Evolutionary conservation across 176 grass and related monocot genomes (phyloP).

Genomic region (Panicum miliaceum): DNA sequence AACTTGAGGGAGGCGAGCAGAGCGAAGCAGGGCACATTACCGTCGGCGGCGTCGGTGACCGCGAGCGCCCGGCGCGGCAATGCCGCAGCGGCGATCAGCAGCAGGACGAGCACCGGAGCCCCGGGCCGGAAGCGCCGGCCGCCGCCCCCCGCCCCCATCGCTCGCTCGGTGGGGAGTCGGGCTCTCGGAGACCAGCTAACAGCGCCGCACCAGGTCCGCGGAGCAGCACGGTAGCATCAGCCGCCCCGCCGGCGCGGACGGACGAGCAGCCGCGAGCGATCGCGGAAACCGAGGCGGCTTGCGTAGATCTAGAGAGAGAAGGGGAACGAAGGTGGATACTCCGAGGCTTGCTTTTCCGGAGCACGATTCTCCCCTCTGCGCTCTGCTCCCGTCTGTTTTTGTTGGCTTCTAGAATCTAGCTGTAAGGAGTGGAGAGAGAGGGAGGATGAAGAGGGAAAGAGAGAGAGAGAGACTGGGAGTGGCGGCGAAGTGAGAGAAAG

Average conservation of each 20-base stretch:
- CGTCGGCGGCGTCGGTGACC: conserved; percentile 49
- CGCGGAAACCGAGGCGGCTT: conserved; percentile 40
- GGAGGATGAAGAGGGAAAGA: too few relatives aligned
- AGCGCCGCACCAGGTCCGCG: neutral
- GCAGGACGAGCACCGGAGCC: neutral
- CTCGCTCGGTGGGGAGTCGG: neutral
- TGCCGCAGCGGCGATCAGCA: conserved; percentile 44
- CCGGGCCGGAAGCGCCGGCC: neutral
- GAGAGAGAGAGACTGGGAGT: neutral
- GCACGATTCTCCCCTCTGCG: conserved; percentile 9
- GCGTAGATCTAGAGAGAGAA: conserved; percentile 60
- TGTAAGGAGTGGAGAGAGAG: conserved; percentile 8
- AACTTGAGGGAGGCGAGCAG: neutral
- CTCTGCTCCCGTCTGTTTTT: conserved; percentile 42
- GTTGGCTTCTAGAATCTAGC: conserved; percentile 61
- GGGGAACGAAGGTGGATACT: neutral
- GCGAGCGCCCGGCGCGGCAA: conserved; percentile 40
- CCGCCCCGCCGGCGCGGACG: neutral
- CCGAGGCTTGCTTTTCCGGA: conserved; percentile 28
- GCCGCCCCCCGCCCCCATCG: conserved; percentile 28
- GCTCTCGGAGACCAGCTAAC: neutral
- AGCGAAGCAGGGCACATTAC: conserved; percentile 15
- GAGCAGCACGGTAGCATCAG: neutral
- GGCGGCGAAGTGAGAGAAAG: conserved; percentile 16
- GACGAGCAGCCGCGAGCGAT: conserved; percentile 17